These are phyloP conservation scores for Cordyceps militaris DNA, from an alignment of 2,329 filamentous ascomycete genomes.

Conservation along the genomic window DNA sequence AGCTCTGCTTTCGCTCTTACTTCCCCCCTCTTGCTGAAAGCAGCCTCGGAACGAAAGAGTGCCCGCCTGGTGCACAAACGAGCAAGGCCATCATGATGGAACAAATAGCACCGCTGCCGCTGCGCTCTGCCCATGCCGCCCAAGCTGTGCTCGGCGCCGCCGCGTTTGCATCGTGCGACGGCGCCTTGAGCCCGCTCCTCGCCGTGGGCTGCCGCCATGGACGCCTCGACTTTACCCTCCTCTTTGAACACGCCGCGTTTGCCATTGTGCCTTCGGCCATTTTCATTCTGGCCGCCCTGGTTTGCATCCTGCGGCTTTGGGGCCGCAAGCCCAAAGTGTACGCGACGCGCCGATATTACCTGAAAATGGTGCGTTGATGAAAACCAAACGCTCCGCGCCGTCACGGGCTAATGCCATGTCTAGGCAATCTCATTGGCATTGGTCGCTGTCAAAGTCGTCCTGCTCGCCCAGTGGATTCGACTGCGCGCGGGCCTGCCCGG, in stretches of 20 bases:
- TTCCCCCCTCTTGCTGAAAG: too few species aligned
- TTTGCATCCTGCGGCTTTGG: background rate
- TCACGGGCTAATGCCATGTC: too few species aligned
- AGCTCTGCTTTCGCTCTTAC: too few species aligned
- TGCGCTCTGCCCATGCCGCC: background rate
- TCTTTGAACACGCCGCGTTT: conserved; percentile 4
- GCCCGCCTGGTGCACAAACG: too few species aligned
- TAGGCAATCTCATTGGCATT: background rate
- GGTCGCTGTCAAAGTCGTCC: background rate
- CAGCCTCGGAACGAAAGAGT: background rate
- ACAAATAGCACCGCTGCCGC: background rate
- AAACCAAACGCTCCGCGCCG: background rate
- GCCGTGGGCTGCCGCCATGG: background rate
- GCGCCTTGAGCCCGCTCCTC: background rate
- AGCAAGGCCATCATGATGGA: background rate
- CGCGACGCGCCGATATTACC: background rate
- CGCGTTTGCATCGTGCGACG: conserved; percentile 5
- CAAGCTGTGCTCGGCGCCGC: background rate
- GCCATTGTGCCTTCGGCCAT: background rate
- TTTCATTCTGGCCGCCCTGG: background rate
- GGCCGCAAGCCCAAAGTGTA: background rate
- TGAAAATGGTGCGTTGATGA: background rate
- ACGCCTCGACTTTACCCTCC: conserved; percentile 8
- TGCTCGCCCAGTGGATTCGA: background rate
- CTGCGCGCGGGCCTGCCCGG: background rate